These are phyloP conservation scores for Acanthochlamys bracteata DNA, from an alignment of 106 monocot genomes.

Conservation along the genomic window DNA sequence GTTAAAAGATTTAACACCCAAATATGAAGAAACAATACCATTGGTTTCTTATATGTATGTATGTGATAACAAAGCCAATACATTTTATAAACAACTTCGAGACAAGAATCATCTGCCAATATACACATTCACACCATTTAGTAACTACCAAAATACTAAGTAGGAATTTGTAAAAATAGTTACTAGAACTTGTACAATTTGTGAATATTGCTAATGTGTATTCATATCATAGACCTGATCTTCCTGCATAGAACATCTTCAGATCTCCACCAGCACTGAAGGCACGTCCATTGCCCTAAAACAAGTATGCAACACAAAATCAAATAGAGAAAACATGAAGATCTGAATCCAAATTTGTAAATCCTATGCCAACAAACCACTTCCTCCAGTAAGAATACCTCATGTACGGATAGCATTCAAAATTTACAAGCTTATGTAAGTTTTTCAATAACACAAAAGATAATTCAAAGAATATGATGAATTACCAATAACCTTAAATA, in stretches of 20 bases:
- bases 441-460: too few species aligned
- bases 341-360: too few species aligned
- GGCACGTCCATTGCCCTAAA: constrained; percentile 72
- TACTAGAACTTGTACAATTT: too few species aligned
- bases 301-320: not conserved
- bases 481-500: constrained; percentile 37
- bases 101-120: constrained; percentile 53
- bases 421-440: too few species aligned
- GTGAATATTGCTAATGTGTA: too few species aligned
- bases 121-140: not conserved
- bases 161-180: too few species aligned
- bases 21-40: constrained; percentile 33
- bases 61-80: constrained; percentile 97
- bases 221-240: constrained; percentile 40
- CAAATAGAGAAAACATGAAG: not conserved
- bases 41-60: constrained; percentile 77
- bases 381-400: too few species aligned
- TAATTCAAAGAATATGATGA: not conserved
- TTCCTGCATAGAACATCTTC: constrained; percentile 83
- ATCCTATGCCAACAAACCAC: too few species aligned
- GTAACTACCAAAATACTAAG: too few species aligned
- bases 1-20: too few species aligned
- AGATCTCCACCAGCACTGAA: constrained; percentile 91
- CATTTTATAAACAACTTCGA: constrained; percentile 93
- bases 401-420: too few species aligned